Evolutionary conservation across 441 rosid genomes (phyloP).

Genomic region (Jatropha podagrica): DNA sequence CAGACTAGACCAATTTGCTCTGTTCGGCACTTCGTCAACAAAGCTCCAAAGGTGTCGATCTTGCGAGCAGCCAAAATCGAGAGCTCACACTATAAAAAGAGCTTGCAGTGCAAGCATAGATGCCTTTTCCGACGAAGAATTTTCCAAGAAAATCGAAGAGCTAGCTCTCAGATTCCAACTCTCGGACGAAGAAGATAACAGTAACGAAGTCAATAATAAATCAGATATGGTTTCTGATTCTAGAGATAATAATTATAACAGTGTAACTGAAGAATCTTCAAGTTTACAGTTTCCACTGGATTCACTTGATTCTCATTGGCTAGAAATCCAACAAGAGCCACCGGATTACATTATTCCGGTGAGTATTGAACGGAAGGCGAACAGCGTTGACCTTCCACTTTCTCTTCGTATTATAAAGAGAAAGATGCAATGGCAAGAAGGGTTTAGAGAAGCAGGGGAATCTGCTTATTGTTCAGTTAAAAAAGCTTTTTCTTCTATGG

Average conservation of each 20-base stretch:
- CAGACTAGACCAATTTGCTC: slow-evolving; percentile 42
- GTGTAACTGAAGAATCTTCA: not conserved
- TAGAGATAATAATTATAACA: slow-evolving; percentile 12
- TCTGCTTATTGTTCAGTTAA: slow-evolving; percentile 70
- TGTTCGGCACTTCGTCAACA: slow-evolving; percentile 39
- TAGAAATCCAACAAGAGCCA: slow-evolving; percentile 33
- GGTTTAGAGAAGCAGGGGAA: slow-evolving; percentile 57
- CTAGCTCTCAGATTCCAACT: slow-evolving; percentile 55
- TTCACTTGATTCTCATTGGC: slow-evolving; percentile 41
- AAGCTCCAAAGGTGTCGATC: slow-evolving; percentile 44
- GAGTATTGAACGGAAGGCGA: slow-evolving; percentile 80
- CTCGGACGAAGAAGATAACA: slow-evolving; percentile 27
- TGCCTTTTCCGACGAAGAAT: slow-evolving; percentile 68
- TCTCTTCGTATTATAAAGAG: slow-evolving; percentile 76
- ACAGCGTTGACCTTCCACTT: slow-evolving; percentile 74
- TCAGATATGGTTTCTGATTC: slow-evolving; percentile 22
- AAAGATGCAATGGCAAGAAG: slow-evolving; percentile 72
- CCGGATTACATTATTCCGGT: slow-evolving; percentile 37
- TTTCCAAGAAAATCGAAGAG: slow-evolving; percentile 56
- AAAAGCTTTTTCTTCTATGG: slow-evolving; percentile 89
- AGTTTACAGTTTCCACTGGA: slow-evolving; percentile 1
- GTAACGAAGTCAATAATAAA: slow-evolving; percentile 16
- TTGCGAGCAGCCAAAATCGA: slow-evolving; percentile 30
- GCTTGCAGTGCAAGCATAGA: slow-evolving; percentile 50
- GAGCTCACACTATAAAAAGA: slow-evolving; percentile 39